Percentiles rank a stretch among this genome's conserved stretches.
Evolutionary conservation across 495 filamentous ascomycete species (phyloP).

Genomic region (Trypethelium eluteriae): DNA sequence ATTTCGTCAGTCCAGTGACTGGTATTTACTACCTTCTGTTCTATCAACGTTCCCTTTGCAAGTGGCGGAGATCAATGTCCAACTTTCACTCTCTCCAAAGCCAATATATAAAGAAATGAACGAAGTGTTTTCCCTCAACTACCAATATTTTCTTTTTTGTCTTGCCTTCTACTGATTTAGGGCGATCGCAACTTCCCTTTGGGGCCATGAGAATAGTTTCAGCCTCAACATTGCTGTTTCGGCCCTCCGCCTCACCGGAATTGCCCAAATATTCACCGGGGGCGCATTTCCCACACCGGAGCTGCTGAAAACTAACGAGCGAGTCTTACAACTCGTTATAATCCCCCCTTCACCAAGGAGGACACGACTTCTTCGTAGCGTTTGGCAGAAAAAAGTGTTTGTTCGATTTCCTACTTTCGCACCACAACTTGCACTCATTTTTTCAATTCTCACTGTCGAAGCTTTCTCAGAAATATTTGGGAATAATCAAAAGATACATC

Average conservation of each 20-base stretch:
- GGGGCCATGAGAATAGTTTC: not conserved
- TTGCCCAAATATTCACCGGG: not conserved
- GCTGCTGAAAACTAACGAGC: not conserved
- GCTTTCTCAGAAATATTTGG: too few species aligned
- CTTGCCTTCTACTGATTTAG: not conserved
- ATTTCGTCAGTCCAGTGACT: not conserved
- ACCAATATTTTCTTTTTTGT: not conserved
- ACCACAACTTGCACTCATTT: too few species aligned
- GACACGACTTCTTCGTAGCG: too few species aligned
- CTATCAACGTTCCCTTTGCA: not conserved
- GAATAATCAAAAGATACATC: too few species aligned
- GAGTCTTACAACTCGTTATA: not conserved
- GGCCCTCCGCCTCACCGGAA: not conserved
- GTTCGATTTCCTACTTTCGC: too few species aligned
- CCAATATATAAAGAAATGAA: not conserved
- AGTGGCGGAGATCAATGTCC: not conserved
- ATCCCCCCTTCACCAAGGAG: not conserved
- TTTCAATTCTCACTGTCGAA: too few species aligned
- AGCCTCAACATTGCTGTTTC: not conserved
- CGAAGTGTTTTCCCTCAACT: not conserved
- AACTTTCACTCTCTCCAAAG: not conserved
- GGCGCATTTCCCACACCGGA: not conserved
- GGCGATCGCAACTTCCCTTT: not conserved
- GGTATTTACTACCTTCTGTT: not conserved
- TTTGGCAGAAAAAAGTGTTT: too few species aligned